A percentile compares a stretch with the other conserved stretches of the same genome.
These are phyloP conservation scores for Hawksworthiomyces lignivorus DNA, from an alignment of 2,329 filamentous ascomycete genomes.

Conservation along the genomic window DNA sequence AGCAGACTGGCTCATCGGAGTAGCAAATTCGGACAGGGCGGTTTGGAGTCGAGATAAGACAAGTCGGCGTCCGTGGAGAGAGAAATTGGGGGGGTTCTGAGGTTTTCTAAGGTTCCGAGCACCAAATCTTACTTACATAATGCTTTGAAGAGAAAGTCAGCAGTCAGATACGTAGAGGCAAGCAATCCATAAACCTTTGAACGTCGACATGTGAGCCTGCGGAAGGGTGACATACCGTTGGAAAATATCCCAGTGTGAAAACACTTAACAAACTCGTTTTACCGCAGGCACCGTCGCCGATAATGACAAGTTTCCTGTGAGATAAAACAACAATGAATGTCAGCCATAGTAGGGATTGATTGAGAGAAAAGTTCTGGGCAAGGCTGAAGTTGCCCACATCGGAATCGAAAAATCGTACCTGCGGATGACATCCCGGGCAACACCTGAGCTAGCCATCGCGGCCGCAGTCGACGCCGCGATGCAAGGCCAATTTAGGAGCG, in stretches of 20 bases:
- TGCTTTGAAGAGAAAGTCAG: constrained; percentile 39
- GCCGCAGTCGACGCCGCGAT: background rate
- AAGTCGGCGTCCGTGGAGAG: background rate
- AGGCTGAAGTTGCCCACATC: too few relatives aligned
- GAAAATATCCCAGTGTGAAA: constrained; percentile 96
- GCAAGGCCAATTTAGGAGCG: too few relatives aligned
- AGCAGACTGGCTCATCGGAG: too few relatives aligned
- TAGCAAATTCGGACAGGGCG: too few relatives aligned
- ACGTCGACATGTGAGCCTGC: too few relatives aligned
- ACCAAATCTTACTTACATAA: constrained; percentile 55
- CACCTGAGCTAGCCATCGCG: constrained; percentile 26
- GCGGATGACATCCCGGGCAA: constrained; percentile 29
- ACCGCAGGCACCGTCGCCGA: constrained; percentile 93
- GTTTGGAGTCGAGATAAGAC: background rate
- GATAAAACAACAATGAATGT: too few relatives aligned
- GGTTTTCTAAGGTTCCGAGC: too few relatives aligned
- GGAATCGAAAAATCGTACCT: constrained; percentile 23
- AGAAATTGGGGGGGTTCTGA: background rate
- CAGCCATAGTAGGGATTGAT: too few relatives aligned
- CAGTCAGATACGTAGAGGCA: background rate
- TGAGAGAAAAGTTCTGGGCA: too few relatives aligned
- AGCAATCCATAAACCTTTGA: background rate
- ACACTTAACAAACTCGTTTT: constrained; percentile 97
- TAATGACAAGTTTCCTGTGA: constrained; percentile 89
- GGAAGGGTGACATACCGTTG: constrained; percentile 61